These are phyloP conservation scores for Plasmodium knowlesi DNA, from an alignment of 169 alveolate species.

Conservation along the genomic window DNA sequence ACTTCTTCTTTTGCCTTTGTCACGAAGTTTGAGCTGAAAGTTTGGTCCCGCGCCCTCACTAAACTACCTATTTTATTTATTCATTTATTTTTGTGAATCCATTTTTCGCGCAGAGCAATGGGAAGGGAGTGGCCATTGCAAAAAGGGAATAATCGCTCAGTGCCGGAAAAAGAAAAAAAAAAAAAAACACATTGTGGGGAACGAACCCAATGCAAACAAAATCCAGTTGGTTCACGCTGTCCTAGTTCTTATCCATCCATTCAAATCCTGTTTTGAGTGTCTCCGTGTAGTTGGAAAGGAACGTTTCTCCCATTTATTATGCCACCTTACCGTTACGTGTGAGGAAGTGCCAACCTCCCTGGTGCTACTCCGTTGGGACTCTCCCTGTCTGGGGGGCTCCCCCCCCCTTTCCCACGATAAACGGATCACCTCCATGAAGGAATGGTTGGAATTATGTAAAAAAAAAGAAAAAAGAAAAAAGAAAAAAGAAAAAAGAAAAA, in stretches of 20 bases:
- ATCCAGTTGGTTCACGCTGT: neutral
- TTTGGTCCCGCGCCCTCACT: neutral
- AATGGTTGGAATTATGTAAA: neutral
- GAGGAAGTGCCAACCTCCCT: neutral
- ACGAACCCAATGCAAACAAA: neutral
- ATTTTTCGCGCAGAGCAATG: neutral
- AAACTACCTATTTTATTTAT: neutral
- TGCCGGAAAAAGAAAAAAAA: neutral
- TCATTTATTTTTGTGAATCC: neutral
- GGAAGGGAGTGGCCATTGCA: neutral
- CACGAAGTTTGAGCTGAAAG: neutral
- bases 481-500: neutral
- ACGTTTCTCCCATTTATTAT: neutral
- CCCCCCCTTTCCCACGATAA: neutral
- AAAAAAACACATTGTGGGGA: neutral
- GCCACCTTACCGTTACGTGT: neutral
- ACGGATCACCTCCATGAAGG: neutral
- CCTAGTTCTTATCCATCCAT: neutral
- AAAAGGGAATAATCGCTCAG: neutral
- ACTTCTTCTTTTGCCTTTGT: neutral
- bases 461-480: no score
- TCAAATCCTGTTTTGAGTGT: neutral
- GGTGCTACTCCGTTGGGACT: neutral
- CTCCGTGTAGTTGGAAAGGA: neutral
- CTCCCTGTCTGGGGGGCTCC: neutral